Conservation (phyloP, 106 monocot genomes). For the Dendrobium officinale region DNA sequence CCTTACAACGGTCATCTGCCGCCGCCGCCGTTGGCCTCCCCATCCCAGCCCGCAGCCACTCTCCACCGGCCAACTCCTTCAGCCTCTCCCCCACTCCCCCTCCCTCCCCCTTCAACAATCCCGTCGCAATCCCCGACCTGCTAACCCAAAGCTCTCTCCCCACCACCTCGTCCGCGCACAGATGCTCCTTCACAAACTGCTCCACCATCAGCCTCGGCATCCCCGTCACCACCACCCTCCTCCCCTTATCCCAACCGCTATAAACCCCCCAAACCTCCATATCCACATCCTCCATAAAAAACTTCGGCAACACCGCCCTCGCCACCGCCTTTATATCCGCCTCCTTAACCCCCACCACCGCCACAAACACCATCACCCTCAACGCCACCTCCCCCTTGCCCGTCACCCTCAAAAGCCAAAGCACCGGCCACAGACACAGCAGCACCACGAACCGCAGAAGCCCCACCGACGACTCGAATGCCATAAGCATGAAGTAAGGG, state of each 20-base stretch:
- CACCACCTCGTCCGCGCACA: conserved; percentile 63
- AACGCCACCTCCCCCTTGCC: conserved; percentile 18
- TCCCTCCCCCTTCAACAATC: conserved; percentile 20
- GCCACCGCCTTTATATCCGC: conserved; percentile 67
- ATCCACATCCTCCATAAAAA: conserved; percentile 67
- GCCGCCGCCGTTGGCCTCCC: conserved; percentile 4
- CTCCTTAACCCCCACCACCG: conserved; percentile 44
- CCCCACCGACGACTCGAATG: conserved; percentile 74
- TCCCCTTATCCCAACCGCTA: conserved; percentile 9
- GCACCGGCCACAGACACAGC: conserved; percentile 51
- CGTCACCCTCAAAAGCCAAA: conserved; percentile 15
- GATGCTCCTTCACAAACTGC: conserved; percentile 66
- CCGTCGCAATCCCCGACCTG: conserved; percentile 53
- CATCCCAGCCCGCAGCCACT: conserved; percentile 11
- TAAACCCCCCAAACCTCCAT: conserved; percentile 63
- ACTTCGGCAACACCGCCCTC: conserved; percentile 88
- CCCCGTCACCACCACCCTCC: conserved; percentile 43
- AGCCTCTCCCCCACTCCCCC: conserved; percentile 3
- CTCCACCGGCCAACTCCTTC: not conserved
- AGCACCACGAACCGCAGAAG: conserved; percentile 54
- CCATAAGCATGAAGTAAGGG: conserved; percentile 92
- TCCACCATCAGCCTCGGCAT: conserved; percentile 76
- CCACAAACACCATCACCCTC: conserved; percentile 43
- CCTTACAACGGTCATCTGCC: too few relatives aligned
- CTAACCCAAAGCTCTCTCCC: conserved; percentile 58